Evolutionary conservation across 2,329 filamentous ascomycete genomes (phyloP).

Genomic region (Achaetomium macrosporum): DNA sequence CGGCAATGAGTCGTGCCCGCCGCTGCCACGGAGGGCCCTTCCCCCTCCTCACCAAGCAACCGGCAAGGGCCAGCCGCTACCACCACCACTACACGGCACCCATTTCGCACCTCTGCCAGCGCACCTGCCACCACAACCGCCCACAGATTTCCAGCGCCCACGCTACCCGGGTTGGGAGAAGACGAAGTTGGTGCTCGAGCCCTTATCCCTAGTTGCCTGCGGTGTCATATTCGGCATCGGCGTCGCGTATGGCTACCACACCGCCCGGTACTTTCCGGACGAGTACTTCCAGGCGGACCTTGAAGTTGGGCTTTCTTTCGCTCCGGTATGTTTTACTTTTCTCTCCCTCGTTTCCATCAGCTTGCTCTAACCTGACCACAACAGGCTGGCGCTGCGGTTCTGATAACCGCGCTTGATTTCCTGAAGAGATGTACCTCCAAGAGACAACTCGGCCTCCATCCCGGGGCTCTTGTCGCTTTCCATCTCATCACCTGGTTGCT

Average conservation of each 20-base stretch:
- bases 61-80: not conserved
- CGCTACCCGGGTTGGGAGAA: constrained; percentile 11
- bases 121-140: not conserved
- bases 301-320: constrained; percentile 8
- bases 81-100: not conserved
- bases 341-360: not conserved
- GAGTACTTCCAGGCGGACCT: not conserved
- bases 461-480: constrained; percentile 39
- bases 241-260: constrained; percentile 10
- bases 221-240: constrained; percentile 17
- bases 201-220: constrained; percentile 12
- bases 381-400: constrained; percentile 32
- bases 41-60: not conserved
- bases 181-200: constrained; percentile 12
- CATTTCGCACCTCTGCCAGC: constrained; percentile 1
- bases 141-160: not conserved
- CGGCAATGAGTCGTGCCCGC: not conserved
- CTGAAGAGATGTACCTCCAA: constrained; percentile 32
- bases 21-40: not conserved
- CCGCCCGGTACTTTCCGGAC: not conserved
- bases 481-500: constrained; percentile 39
- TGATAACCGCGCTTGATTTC: constrained; percentile 37
- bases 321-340: constrained; percentile 12
- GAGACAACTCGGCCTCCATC: constrained; percentile 34
- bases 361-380: not conserved